Percentiles rank a stretch among this genome's conserved stretches.
These are phyloP conservation scores for Penicillium chermesinum DNA, from an alignment of 495 filamentous ascomycete genomes.

Conservation along the genomic window DNA sequence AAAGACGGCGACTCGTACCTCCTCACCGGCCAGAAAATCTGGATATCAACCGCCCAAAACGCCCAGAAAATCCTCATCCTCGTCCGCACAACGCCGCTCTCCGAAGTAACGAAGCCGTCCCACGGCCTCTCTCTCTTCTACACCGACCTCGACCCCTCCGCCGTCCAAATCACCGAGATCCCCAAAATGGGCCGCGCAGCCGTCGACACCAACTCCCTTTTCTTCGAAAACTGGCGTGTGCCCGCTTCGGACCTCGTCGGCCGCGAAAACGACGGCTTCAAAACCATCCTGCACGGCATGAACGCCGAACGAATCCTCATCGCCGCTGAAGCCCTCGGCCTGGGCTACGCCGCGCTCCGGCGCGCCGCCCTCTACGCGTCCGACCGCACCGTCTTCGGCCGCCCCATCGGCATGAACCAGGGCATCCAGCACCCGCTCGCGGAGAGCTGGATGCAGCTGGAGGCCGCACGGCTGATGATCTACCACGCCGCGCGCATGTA, in stretches of 20 bases:
- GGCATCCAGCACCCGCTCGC: slow-evolving; percentile 70
- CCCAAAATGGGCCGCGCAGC: slow-evolving; percentile 70
- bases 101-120: slow-evolving; percentile 57
- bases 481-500: slow-evolving; percentile 73
- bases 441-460: slow-evolving; percentile 67
- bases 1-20: slow-evolving; percentile 46
- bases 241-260: slow-evolving; percentile 56
- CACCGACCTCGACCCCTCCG: slow-evolving; percentile 57
- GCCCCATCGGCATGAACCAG: slow-evolving; percentile 68
- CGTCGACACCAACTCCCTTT: slow-evolving; percentile 73
- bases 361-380: slow-evolving; percentile 60
- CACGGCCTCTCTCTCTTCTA: slow-evolving; percentile 72
- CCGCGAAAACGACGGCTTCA: slow-evolving; percentile 64
- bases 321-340: slow-evolving; percentile 68
- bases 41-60: slow-evolving; percentile 73
- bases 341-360: slow-evolving; percentile 66
- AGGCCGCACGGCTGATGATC: slow-evolving; percentile 69
- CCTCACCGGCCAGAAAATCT: slow-evolving; percentile 71
- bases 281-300: slow-evolving; percentile 73
- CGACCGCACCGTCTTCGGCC: slow-evolving; percentile 61
- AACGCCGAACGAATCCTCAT: slow-evolving; percentile 73
- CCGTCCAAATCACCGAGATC: slow-evolving; percentile 18
- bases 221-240: slow-evolving; percentile 67
- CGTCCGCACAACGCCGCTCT: slow-evolving; percentile 62
- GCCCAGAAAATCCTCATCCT: slow-evolving; percentile 70